Base-by-base conservation (phyloP, 345 rosid species). In the Isatis tinctoria region DNA sequence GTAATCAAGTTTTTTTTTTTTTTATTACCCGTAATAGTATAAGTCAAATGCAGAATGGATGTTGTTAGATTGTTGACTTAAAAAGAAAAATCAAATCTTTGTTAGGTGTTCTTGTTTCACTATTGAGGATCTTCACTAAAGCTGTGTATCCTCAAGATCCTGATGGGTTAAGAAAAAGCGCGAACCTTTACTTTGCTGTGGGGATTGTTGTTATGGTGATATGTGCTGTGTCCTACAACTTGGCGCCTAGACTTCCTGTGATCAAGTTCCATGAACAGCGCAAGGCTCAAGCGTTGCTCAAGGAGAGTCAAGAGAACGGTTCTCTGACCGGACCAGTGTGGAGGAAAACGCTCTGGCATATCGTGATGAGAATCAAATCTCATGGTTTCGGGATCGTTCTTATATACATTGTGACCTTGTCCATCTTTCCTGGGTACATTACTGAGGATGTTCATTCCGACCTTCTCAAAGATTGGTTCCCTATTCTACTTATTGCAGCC, bases 381-480 rank as follows among this genome's bases (percentile, higher is more conserved):
- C 81, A 84, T 52, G 97, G 96, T 60, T 58, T 87, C 2, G 98
- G 99, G 60, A 65, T 89, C 2, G 5, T 95, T 44, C 85, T 90
- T 8, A 41, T 95, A 12, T 92, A 87, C 37, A 2, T 84, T 12
- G 98, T 92, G 48, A 95, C 99, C 5, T 67, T 90, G 53, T 72
- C 98, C 1, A 92, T 92, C 77, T 95, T 95, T 69, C 99, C 99
- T 3, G 99, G 99, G 6, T 92, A 83, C 57, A 83, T 95, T 28
- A 95, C 97, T 0, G 98, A 95, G 83, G 98, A 90, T 58, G 98
- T 95, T 63, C 92, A 86, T 67, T 95, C 99, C 0, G 90, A 79
- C 49, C 28, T 79, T 56, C 91, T 95, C 36, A 86, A 82, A 75
- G 98, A 92, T 65, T 95, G 99, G 99, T 95, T 88, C 64, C 75